phyloP scores from a whole-genome alignment of 208 protist genomes.

The Acanthamoeba castellanii region DNA sequence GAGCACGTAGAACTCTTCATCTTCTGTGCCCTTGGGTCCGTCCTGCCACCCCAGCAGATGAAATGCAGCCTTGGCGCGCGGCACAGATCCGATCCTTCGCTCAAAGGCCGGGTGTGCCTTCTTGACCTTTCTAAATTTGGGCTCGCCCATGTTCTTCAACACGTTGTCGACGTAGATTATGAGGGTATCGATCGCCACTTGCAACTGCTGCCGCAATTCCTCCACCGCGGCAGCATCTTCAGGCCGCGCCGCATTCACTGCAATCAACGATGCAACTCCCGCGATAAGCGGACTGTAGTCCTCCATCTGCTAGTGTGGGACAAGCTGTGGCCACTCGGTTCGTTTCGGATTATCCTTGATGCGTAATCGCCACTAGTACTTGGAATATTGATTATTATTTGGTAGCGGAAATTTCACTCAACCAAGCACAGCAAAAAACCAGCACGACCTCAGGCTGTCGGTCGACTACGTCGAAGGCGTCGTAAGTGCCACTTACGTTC shows the following conservation, averaged over 20 bases:
- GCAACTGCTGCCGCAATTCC: neutral
- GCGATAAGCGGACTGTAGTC: slow-evolving; percentile 6
- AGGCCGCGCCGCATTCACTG: neutral
- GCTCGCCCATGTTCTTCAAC: neutral
- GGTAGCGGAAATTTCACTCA: too few species aligned
- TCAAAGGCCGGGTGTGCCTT: neutral
- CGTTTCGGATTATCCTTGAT: too few species aligned
- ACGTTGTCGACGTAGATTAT: slow-evolving; percentile 36
- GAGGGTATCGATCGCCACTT: neutral
- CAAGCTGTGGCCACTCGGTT: too few species aligned
- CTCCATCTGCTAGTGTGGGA: neutral
- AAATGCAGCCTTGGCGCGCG: neutral
- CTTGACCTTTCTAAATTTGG: neutral
- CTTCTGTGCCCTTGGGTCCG: neutral
- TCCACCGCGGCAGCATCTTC: neutral
- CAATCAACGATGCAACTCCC: neutral
- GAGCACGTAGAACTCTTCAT: neutral
- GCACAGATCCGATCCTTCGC: neutral
- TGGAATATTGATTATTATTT: too few species aligned
- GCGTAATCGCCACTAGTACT: too few species aligned
- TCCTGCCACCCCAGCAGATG: neutral
- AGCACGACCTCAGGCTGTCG: too few species aligned
- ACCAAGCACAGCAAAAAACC: too few species aligned
- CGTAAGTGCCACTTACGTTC: too few species aligned
- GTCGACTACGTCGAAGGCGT: too few species aligned